Conservation (phyloP, 2,329 filamentous ascomycete species). For the Hymenoscyphus fructigenus region DNA sequence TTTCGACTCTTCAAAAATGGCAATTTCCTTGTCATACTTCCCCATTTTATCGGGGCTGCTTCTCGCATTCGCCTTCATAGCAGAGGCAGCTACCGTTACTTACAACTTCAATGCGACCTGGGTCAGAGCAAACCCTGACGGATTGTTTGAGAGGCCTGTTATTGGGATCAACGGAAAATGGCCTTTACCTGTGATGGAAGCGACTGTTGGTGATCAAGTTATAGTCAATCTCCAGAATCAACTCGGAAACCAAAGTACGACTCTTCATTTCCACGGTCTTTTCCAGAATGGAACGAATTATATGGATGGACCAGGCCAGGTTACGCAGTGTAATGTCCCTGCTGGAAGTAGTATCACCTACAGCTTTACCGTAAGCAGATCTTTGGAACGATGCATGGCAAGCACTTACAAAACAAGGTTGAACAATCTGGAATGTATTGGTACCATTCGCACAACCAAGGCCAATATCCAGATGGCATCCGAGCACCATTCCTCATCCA, state of each 20-base stretch:
- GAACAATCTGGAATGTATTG: conserved; percentile 73
- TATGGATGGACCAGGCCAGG: conserved; percentile 69
- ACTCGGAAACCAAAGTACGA: conserved; percentile 57
- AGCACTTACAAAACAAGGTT: conserved; percentile 36
- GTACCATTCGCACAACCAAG: conserved; percentile 63
- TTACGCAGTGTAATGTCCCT: conserved; percentile 66
- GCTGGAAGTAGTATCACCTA: conserved; percentile 67
- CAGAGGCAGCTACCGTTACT: conserved; percentile 47
- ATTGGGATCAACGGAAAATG: conserved; percentile 78
- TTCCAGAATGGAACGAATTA: conserved; percentile 63
- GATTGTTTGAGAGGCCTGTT: conserved; percentile 58
- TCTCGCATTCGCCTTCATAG: conserved; percentile 34
- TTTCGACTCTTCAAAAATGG: conserved; percentile 37
- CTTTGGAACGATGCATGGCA: not conserved
- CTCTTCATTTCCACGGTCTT: conserved; percentile 70
- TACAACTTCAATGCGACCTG: conserved; percentile 71
- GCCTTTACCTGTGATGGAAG: conserved; percentile 68
- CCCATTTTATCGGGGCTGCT: conserved; percentile 37
- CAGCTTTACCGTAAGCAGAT: conserved; percentile 56
- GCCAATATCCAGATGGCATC: conserved; percentile 59
- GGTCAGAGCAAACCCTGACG: conserved; percentile 72
- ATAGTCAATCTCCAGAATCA: conserved; percentile 40
- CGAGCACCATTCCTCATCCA: conserved; percentile 56
- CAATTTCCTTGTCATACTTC: conserved; percentile 44
- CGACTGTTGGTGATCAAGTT: conserved; percentile 58